Evolutionary conservation across 192 early-diverging fungal species (phyloP).

Genomic region (Physocladia obscura): DNA sequence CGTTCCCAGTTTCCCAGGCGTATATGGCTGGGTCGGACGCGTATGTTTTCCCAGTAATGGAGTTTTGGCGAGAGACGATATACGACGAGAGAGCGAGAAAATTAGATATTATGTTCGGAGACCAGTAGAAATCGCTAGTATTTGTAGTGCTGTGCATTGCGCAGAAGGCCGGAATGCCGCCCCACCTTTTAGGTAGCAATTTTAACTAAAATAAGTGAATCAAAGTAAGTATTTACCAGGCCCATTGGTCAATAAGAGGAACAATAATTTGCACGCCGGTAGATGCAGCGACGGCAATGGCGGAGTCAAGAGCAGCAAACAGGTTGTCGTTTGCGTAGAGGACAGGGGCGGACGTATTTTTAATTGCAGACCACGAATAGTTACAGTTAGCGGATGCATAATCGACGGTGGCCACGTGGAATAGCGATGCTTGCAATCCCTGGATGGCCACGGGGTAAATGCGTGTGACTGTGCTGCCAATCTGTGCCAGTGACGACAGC

Average conservation of each 20-base stretch:
- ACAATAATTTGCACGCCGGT: conserved; percentile 38
- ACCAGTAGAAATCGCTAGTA: conserved; percentile 30
- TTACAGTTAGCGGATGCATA: background rate
- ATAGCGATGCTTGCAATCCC: background rate
- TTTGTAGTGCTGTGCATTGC: background rate
- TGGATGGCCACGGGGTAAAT: conserved; percentile 17
- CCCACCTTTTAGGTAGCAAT: conserved; percentile 16
- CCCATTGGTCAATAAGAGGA: conserved; percentile 45
- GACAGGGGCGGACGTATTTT: background rate
- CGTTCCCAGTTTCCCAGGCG: conserved; percentile 52
- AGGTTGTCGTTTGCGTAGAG: conserved; percentile 33
- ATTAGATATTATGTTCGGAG: conserved; percentile 20
- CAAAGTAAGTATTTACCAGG: background rate
- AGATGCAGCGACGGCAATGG: conserved; percentile 31
- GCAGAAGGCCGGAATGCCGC: conserved; percentile 24
- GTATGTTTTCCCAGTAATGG: conserved; percentile 43
- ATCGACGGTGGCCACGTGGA: background rate
- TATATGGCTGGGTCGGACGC: conserved; percentile 43
- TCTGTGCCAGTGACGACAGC: background rate
- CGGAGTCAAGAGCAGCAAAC: conserved; percentile 42
- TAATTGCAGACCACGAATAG: background rate
- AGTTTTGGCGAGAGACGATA: conserved; percentile 44
- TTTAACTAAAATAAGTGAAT: background rate
- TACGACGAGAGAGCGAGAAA: conserved; percentile 33
- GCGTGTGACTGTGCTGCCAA: conserved; percentile 8